Evolutionary conservation across 2,329 filamentous ascomycete genomes (phyloP).

Genomic region (Cryphonectria japonica): DNA sequence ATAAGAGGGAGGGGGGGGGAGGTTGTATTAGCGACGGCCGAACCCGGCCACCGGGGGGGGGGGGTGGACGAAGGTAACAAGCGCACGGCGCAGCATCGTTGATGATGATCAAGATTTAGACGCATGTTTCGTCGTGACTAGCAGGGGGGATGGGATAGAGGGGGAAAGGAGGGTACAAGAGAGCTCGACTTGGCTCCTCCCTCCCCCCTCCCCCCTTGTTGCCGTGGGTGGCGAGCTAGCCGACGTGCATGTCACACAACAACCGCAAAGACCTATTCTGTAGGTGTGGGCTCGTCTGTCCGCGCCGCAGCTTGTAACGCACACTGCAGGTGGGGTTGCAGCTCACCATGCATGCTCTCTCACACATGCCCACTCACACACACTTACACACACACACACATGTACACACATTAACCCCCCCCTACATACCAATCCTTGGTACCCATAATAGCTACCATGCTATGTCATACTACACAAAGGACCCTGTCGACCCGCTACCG

Average conservation of each 20-base stretch:
- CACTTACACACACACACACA: too few species aligned
- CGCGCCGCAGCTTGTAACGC: conserved; percentile 26
- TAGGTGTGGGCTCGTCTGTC: background rate
- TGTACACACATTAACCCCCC: too few species aligned
- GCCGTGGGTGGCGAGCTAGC: conserved; percentile 1
- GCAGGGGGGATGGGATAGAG: background rate
- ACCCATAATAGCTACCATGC: background rate
- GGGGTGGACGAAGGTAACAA: background rate
- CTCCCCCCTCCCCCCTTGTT: background rate
- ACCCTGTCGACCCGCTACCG: background rate
- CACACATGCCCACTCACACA: background rate
- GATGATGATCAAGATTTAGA: background rate
- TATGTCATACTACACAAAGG: background rate
- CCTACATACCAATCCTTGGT: too few species aligned
- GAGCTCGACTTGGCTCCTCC: background rate
- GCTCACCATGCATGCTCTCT: background rate
- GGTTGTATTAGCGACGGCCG: background rate
- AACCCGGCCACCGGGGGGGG: background rate
- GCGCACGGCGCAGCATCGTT: background rate
- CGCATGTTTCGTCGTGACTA: background rate
- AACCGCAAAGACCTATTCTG: background rate
- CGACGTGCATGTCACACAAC: background rate
- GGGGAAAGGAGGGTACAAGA: too few species aligned
- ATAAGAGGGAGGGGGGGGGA: too few species aligned
- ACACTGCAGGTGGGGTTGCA: conserved; percentile 18